Evolutionary conservation across 73 alveolate genomes (phyloP).

Genomic region (Stentor roeselii): DNA sequence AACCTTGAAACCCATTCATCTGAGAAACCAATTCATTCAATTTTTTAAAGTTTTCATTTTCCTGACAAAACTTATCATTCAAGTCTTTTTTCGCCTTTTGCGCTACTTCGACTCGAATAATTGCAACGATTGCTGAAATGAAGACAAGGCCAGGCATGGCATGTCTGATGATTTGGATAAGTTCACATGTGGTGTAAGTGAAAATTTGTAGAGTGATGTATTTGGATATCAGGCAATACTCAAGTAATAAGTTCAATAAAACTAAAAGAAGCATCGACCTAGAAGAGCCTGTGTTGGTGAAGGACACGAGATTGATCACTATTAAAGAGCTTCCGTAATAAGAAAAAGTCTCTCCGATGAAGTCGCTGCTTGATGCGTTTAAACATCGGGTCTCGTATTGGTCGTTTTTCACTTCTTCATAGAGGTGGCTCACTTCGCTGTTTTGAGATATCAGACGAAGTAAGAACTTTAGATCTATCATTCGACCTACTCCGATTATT

Average conservation of each 20-base stretch:
- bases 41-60: neutral
- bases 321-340: neutral
- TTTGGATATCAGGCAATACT: too few species aligned
- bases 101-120: neutral
- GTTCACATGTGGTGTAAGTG: neutral
- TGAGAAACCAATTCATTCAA: neutral
- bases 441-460: neutral
- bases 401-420: neutral
- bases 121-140: neutral
- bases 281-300: neutral
- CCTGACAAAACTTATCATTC: neutral
- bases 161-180: neutral
- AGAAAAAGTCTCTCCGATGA: neutral
- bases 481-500: neutral
- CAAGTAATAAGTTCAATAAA: neutral
- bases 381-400: neutral
- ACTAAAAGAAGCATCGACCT: neutral
- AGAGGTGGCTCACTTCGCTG: neutral
- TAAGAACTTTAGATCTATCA: neutral
- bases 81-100: neutral
- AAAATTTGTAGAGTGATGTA: neutral
- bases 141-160: neutral
- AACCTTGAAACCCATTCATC: too few species aligned
- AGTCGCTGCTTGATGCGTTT: neutral
- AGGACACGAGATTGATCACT: neutral